Conservation (phyloP, 1,284 basidiomycete species). For the Ceratobasidium sp. region DNA sequence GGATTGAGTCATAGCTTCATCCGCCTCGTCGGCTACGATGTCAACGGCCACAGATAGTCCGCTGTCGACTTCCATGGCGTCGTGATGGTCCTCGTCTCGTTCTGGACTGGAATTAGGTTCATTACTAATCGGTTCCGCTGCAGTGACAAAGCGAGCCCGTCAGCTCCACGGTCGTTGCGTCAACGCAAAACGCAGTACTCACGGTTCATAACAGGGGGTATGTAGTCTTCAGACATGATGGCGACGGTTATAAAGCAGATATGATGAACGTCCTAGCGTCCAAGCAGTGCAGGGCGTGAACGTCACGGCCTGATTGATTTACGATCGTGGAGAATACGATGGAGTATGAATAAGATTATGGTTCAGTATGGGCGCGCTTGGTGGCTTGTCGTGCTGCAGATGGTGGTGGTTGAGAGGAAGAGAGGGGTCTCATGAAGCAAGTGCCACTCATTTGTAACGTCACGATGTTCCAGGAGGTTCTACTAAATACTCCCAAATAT, state of each 20-base stretch:
- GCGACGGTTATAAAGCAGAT: not conserved
- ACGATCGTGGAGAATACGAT: not conserved
- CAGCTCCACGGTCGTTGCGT: not conserved
- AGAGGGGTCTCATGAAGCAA: not conserved
- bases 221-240: not conserved
- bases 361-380: not conserved
- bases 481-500: not conserved
- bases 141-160: not conserved
- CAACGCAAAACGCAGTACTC: not conserved
- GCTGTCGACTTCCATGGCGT: slow-evolving; percentile 33
- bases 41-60: slow-evolving; percentile 3
- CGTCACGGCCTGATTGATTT: not conserved
- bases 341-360: not conserved
- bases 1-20: not conserved
- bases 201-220: not conserved
- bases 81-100: slow-evolving; percentile 22
- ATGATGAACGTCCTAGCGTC: not conserved
- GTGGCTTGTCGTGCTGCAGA: not conserved
- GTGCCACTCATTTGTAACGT: not conserved
- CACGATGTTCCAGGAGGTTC: slow-evolving; percentile 6
- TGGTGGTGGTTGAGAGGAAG: not conserved
- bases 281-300: slow-evolving; percentile 2
- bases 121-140: slow-evolving; percentile 20
- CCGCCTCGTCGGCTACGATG: not conserved
- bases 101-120: not conserved